Evolutionary conservation across 164 flowering plant species (phyloP), one percentile per base, ranked within the genome.

Genomic region (Tinospora cordifolia): DNA sequence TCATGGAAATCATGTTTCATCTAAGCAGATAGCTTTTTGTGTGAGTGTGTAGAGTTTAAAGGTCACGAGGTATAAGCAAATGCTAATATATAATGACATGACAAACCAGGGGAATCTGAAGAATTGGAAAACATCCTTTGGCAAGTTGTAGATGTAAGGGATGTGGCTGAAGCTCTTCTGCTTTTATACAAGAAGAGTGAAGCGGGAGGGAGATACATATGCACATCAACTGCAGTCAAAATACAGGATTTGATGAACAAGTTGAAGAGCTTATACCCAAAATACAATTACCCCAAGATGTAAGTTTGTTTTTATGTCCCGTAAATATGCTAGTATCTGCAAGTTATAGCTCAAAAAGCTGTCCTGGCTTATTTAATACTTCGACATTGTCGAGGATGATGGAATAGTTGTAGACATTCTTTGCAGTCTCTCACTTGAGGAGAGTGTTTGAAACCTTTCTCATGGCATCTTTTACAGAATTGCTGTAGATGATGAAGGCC

Each of bases 81-180:
- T 30, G 36, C 22, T 51, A 51, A 51, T 1, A 19, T 64, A 17
- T 8, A 30, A 62, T 62, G n/a, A n/a, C n/a, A 36, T 64, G 59
- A 67, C 57, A 10, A 3, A 36, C 34, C 81, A 82, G 85, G 83
- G 79, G 62, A 17, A 24, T 6, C 77, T 77, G 34, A 47, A 79
- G 17, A 7, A 30, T 30, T 67, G 76, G 79, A 77, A 64, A 78
- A 78, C 75, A 69, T 30, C 36, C 21, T 25, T 6, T 71, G 74
- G 25, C 3, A 0, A 24, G 38, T 82, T 3, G 88, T 86, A 27
- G 91, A 84, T 74, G 88, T 84, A 1, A 87, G 88, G 1, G 89
- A 87, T 78, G 81, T 81, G n/a, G 83, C 83, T 54, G 85, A 81
- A 58, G 91, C 88, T 24, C 65, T 87, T 38, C 36, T 84, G 38